Evolutionary conservation across 208 protist species (phyloP).

Genomic region (Acanthamoeba lenticulata): DNA sequence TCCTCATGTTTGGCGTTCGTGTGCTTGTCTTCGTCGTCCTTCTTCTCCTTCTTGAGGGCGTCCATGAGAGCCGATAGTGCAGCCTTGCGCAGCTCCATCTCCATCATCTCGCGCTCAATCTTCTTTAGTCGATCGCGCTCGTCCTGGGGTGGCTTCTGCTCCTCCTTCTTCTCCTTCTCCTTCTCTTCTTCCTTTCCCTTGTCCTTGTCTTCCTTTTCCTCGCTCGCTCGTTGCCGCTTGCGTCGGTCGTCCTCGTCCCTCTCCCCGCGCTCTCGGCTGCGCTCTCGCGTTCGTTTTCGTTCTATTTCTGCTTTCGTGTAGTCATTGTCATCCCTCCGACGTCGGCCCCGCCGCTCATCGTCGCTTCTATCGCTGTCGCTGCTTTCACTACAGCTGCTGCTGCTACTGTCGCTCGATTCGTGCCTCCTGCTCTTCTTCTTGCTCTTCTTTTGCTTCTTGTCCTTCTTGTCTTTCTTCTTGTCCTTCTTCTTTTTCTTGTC

Average conservation of each 20-base stretch:
- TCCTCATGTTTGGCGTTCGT: too few relatives aligned
- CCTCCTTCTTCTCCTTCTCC: not conserved
- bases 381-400: too few relatives aligned
- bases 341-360: too few relatives aligned
- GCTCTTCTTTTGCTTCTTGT: not conserved
- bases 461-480: not conserved
- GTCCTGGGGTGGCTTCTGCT: not conserved
- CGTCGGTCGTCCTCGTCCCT: not conserved
- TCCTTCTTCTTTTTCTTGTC: not conserved
- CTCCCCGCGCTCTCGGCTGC: not conserved
- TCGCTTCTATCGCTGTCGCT: too few relatives aligned
- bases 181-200: not conserved
- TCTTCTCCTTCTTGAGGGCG: not conserved
- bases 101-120: conserved; percentile 23
- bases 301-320: not conserved
- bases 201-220: not conserved
- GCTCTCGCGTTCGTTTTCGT: not conserved
- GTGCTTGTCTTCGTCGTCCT: too few relatives aligned
- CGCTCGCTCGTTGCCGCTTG: not conserved
- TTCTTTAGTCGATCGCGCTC: not conserved
- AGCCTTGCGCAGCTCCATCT: not conserved
- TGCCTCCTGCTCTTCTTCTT: not conserved
- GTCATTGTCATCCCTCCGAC: too few relatives aligned
- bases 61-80: not conserved
- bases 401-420: too few relatives aligned